Evolutionary conservation across 2,329 filamentous ascomycete genomes (phyloP), one percentile per base, ranked within the genome.

Genomic region (Colletotrichum orbiculare): DNA sequence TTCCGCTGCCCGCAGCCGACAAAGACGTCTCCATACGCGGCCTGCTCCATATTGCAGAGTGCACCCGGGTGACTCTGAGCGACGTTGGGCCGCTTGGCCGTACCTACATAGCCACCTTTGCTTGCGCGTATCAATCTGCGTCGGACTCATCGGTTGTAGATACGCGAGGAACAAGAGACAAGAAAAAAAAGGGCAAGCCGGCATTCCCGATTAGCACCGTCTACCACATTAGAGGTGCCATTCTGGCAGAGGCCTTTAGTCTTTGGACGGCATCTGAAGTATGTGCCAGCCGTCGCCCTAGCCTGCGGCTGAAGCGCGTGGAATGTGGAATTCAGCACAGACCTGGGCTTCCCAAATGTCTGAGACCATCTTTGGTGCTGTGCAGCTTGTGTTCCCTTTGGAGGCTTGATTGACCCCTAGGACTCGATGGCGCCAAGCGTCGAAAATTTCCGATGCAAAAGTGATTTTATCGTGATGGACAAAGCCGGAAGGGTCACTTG

Each of bases 81-180:
- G 25, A 25, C 25, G 25, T 25, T 25, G 25, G 25, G 25, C 37
- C 25, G 50, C 62, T 64, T 62, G 58, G 62, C 62, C 41, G 13
- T 61, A 15, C 46, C 34, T n/a, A 50, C 62, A 65, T 62, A 65
- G 62, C 62, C 62, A 65, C 62, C 37, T 52, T 25, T 35, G 58
- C 46, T 65, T 65, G 62, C 58, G 52, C 38, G 58, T 65, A 25
- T 42, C 58, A 62, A 56, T 62, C 47, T 55, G n/a, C 34, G 35
- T 33, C 33, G 52, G 25, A 25, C 25, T 25, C 25, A 25, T 25
- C 25, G 25, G 25, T 25, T 5, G 25, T 25, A 4, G 25, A 25
- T 25, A 25, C 25, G 4, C 25, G 25, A 25, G 25, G 25, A 25
- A 25, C 25, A 25, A 25, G 25, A 25, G 25, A 25, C 25, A 25